Conservation (phyloP, 352 stramenopile species). For the Globisporangium yorkense region DNA sequence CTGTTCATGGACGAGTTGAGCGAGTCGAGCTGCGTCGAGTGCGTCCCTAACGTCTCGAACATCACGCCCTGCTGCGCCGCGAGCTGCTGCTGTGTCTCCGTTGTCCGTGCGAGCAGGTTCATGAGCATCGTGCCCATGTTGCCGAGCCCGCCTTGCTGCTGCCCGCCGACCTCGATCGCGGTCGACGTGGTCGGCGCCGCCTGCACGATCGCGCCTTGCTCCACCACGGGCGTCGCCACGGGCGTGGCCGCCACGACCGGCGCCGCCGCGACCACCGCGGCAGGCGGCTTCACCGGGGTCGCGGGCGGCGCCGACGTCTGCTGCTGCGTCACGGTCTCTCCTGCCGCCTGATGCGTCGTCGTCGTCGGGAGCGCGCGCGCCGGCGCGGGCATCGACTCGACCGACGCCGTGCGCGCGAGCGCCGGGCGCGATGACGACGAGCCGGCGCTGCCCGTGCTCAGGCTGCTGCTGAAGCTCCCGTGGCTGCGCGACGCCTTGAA, state of each 20-base stretch:
- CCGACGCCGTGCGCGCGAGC: conserved; percentile 26
- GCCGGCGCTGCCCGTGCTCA: conserved; percentile 11
- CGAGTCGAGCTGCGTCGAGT: conserved; percentile 75
- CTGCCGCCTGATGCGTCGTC: conserved; percentile 37
- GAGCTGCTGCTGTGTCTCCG: conserved; percentile 83
- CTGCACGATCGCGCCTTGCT: conserved; percentile 40
- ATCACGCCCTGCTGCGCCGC: conserved; percentile 81
- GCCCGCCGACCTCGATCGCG: conserved; percentile 56
- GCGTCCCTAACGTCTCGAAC: conserved; percentile 82
- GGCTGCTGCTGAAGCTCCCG: conserved; percentile 12
- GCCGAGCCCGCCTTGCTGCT: conserved; percentile 54
- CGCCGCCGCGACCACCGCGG: neutral
- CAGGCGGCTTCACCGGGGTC: conserved; percentile 21
- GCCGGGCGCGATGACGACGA: conserved; percentile 10
- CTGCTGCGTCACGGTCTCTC: conserved; percentile 53
- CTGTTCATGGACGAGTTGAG: conserved; percentile 69
- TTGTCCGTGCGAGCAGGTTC: conserved; percentile 79
- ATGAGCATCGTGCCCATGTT: conserved; percentile 89
- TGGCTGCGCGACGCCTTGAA: conserved; percentile 38
- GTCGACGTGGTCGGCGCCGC: conserved; percentile 39
- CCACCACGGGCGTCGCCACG: conserved; percentile 13
- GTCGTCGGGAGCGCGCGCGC: conserved; percentile 16
- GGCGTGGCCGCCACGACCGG: conserved; percentile 16
- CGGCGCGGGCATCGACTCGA: conserved; percentile 11
- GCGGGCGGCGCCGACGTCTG: conserved; percentile 17